A percentile compares a stretch with the other conserved stretches of the same genome.
Conservation (phyloP, 2,329 filamentous ascomycete species). For the Microsporum ferrugineum region DNA sequence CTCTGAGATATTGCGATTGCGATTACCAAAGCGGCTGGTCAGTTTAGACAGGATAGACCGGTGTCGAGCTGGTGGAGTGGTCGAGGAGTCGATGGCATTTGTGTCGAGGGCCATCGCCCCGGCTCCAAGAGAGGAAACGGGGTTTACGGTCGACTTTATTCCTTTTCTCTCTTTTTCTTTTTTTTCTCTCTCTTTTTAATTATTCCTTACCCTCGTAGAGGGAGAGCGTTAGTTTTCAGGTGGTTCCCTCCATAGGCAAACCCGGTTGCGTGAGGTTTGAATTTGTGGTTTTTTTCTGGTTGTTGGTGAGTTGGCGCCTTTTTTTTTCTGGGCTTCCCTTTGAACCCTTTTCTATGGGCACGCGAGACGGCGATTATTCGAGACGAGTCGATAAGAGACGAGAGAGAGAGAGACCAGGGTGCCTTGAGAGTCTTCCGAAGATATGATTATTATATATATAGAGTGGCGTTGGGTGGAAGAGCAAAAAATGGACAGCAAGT, state of each 20-base stretch:
- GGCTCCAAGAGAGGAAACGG: neutral
- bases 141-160: neutral
- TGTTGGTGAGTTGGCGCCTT: neutral
- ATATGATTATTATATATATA: no score
- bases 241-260: neutral
- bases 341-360: neutral
- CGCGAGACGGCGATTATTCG: neutral
- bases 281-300: neutral
- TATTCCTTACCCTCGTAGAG: neutral
- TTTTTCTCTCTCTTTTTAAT: neutral
- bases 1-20: constrained; percentile 47
- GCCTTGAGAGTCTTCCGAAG: no score
- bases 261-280: neutral
- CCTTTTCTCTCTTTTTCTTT: neutral
- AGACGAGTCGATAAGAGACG: neutral
- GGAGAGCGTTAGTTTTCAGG: neutral
- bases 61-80: constrained; percentile 30
- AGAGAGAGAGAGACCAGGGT: no score
- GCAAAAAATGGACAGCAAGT: neutral
- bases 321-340: neutral
- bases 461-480: neutral
- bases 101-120: constrained; percentile 33
- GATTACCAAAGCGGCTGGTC: constrained; percentile 42
- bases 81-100: constrained; percentile 22
- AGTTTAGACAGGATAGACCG: constrained; percentile 43